phyloP scores from a whole-genome alignment of 305 asterid genomes.

The Fraxinus paxiana region DNA sequence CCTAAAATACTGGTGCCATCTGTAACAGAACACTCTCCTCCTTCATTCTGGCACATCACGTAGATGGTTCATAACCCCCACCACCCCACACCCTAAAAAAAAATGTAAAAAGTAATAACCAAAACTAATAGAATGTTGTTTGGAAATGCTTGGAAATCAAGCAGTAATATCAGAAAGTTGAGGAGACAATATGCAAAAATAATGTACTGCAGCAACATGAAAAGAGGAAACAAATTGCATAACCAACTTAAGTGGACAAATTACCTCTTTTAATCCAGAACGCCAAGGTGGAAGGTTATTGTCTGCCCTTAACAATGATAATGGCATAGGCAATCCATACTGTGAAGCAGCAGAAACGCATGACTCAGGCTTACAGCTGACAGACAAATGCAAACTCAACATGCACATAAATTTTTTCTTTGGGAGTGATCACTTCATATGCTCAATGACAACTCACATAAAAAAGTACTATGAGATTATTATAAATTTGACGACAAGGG shows the following conservation, averaged over 20 bases:
- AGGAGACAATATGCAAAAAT: background rate
- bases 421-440: background rate
- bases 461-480: background rate
- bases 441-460: background rate
- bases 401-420: background rate
- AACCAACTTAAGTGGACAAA: slow-evolving; percentile 10
- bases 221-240: slow-evolving; percentile 7
- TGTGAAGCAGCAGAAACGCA: slow-evolving; percentile 28
- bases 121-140: background rate
- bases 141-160: background rate
- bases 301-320: slow-evolving; percentile 84
- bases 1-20: background rate
- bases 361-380: background rate
- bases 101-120: background rate
- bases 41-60: background rate
- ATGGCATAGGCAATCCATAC: slow-evolving; percentile 86
- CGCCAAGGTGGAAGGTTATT: slow-evolving; percentile 99
- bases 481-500: background rate
- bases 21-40: background rate
- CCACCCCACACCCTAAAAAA: too few species aligned
- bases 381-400: background rate
- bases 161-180: background rate
- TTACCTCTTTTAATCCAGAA: slow-evolving; percentile 74
- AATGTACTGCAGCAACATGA: slow-evolving; percentile 12
- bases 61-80: background rate